These are phyloP conservation scores for Neophaeococcomyces aloes DNA, from an alignment of 2,329 filamentous ascomycete species.

Conservation along the genomic window DNA sequence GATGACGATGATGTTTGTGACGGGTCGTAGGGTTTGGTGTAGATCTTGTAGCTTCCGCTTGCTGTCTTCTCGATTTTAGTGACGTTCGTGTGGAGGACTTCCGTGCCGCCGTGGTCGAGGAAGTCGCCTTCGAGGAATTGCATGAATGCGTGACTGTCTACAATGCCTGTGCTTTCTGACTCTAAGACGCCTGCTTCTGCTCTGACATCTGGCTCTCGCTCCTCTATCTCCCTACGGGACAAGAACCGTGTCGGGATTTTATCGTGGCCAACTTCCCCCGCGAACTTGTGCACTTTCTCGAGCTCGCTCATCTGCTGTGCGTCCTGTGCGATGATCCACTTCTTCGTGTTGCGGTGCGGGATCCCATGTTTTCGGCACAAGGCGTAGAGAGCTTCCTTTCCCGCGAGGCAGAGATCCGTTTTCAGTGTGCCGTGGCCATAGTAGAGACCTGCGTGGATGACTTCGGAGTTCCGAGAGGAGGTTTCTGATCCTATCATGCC, in stretches of 20 bases:
- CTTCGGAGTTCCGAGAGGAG: constrained; percentile 80
- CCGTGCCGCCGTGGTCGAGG: constrained; percentile 63
- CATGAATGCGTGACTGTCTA: constrained; percentile 83
- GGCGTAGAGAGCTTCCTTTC: constrained; percentile 65
- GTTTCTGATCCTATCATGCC: constrained; percentile 69
- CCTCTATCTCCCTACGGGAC: constrained; percentile 47
- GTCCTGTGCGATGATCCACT: constrained; percentile 91
- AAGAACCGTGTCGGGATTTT: constrained; percentile 64
- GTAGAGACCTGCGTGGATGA: constrained; percentile 92
- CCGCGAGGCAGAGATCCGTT: constrained; percentile 68
- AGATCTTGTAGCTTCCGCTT: constrained; percentile 62
- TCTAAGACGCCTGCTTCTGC: constrained; percentile 68
- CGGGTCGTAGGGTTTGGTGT: constrained; percentile 30
- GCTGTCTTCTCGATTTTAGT: constrained; percentile 45
- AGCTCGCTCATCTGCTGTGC: constrained; percentile 54
- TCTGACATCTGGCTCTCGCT: constrained; percentile 63
- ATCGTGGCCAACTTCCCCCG: constrained; percentile 35
- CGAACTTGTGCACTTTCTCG: constrained; percentile 43
- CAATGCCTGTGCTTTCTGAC: constrained; percentile 74
- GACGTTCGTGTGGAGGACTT: constrained; percentile 60
- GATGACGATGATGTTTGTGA: not conserved
- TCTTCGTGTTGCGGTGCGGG: constrained; percentile 64
- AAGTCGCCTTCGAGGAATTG: constrained; percentile 64
- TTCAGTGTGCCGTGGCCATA: constrained; percentile 71
- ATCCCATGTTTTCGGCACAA: constrained; percentile 61